These are phyloP conservation scores for Phytophthora pistaciae DNA, from an alignment of 352 stramenopile species.

Conservation along the genomic window DNA sequence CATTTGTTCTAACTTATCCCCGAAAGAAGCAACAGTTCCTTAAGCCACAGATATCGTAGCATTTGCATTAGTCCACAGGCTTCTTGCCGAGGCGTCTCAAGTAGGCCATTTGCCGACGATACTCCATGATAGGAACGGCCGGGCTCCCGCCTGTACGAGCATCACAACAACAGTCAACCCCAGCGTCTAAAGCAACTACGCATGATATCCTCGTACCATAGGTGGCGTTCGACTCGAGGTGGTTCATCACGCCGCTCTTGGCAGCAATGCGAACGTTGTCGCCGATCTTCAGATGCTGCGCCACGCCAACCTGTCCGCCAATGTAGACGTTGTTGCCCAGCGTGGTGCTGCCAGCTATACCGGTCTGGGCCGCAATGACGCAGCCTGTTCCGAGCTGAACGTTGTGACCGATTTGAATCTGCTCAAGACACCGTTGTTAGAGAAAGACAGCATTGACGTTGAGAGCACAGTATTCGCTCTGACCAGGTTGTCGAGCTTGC, in stretches of 20 bases:
- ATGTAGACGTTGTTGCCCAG: constrained; percentile 80
- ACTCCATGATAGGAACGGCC: constrained; percentile 84
- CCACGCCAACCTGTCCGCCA: constrained; percentile 86
- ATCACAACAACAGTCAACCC: constrained; percentile 16
- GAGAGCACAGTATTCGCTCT: not conserved
- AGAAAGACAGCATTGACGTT: not conserved
- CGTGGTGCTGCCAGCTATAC: constrained; percentile 86
- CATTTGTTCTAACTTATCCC: constrained; percentile 18
- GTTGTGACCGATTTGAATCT: constrained; percentile 92
- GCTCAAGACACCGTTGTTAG: constrained; percentile 11
- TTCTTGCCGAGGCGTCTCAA: constrained; percentile 64
- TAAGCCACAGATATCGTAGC: not conserved
- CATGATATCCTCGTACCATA: constrained; percentile 49
- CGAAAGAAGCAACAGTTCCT: not conserved
- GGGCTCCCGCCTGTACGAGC: constrained; percentile 61
- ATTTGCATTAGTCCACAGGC: not conserved
- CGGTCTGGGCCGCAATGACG: constrained; percentile 82
- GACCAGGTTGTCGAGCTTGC: constrained; percentile 89
- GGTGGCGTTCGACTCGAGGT: constrained; percentile 59
- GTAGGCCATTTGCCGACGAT: constrained; percentile 73
- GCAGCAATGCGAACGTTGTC: constrained; percentile 88
- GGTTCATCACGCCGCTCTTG: constrained; percentile 87
- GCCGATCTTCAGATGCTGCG: constrained; percentile 82
- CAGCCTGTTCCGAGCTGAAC: constrained; percentile 78
- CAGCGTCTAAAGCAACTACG: not conserved